Evolutionary conservation across 2,329 filamentous ascomycete genomes (phyloP).

Genomic region (Ophiostoma ulmi): DNA sequence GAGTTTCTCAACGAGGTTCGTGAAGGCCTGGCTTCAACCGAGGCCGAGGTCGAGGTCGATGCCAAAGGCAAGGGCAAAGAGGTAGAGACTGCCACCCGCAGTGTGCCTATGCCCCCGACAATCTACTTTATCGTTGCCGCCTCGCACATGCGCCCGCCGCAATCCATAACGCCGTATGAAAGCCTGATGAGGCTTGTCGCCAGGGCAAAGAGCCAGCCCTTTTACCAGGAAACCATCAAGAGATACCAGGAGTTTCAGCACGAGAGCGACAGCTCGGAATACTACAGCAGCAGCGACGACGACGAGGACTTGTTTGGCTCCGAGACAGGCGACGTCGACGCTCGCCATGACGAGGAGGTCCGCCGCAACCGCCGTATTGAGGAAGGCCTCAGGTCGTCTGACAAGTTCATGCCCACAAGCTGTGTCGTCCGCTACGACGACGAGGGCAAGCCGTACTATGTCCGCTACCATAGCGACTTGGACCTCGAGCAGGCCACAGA

Average conservation of each 20-base stretch:
- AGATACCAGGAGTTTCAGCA: background rate
- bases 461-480: background rate
- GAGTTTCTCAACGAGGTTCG: conserved; percentile 17
- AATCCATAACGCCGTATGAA: background rate
- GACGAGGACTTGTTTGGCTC: background rate
- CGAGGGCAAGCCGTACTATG: background rate
- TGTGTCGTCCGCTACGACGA: background rate
- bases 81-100: background rate
- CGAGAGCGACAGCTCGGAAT: background rate
- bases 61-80: background rate
- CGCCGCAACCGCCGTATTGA: background rate
- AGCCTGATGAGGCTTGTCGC: background rate
- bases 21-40: background rate
- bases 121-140: conserved; percentile 25
- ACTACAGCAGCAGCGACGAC: background rate
- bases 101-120: background rate
- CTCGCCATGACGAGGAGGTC: background rate
- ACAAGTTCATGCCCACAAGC: background rate
- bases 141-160: conserved; percentile 14
- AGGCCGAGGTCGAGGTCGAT: no score
- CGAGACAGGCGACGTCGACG: background rate
- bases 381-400: background rate
- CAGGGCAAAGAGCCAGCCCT: background rate
- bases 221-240: background rate
- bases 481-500: background rate